phyloP scores from a whole-genome alignment of 345 rosid genomes.

The Theobroma cacao region DNA sequence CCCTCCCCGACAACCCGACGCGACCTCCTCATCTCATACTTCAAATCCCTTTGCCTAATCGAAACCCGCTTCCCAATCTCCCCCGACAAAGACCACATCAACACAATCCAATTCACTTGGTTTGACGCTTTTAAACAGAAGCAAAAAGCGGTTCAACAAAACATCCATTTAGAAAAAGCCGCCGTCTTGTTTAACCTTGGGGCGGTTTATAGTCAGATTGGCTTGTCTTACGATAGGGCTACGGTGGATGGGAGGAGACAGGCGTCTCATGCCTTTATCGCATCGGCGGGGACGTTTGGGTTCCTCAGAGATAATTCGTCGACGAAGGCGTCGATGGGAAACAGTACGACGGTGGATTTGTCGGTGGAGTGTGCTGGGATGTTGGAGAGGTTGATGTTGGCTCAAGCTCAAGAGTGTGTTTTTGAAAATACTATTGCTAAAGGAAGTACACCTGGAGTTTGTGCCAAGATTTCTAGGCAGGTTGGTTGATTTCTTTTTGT shows the following conservation, averaged over 20 bases:
- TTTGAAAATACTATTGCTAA: slow-evolving; percentile 94
- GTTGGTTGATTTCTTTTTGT: slow-evolving; percentile 32
- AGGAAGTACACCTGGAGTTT: slow-evolving; percentile 96
- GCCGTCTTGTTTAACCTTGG: slow-evolving; percentile 85
- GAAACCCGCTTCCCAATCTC: slow-evolving; percentile 98
- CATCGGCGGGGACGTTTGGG: slow-evolving; percentile 82
- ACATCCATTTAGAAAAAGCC: slow-evolving; percentile 90
- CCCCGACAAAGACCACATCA: slow-evolving; percentile 76
- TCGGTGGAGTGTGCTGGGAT: slow-evolving; percentile 88
- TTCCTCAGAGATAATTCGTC: slow-evolving; percentile 73
- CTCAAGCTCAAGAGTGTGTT: slow-evolving; percentile 97
- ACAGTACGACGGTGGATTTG: slow-evolving; percentile 73
- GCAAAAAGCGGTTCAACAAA: slow-evolving; percentile 83
- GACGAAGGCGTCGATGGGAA: slow-evolving; percentile 71
- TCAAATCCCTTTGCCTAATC: slow-evolving; percentile 68
- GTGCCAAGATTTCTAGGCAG: slow-evolving; percentile 90
- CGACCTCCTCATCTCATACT: slow-evolving; percentile 72
- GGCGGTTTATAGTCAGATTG: slow-evolving; percentile 85
- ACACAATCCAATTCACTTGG: slow-evolving; percentile 78
- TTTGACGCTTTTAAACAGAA: slow-evolving; percentile 87
- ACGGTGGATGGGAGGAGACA: slow-evolving; percentile 83
- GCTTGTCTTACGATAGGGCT: slow-evolving; percentile 67
- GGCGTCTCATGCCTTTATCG: slow-evolving; percentile 88
- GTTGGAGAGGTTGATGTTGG: slow-evolving; percentile 93
- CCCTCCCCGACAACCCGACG: slow-evolving; percentile 77